Conservation (phyloP, 2,329 filamentous ascomycete genomes). For the Magnaporthiopsis rhizophila region DNA sequence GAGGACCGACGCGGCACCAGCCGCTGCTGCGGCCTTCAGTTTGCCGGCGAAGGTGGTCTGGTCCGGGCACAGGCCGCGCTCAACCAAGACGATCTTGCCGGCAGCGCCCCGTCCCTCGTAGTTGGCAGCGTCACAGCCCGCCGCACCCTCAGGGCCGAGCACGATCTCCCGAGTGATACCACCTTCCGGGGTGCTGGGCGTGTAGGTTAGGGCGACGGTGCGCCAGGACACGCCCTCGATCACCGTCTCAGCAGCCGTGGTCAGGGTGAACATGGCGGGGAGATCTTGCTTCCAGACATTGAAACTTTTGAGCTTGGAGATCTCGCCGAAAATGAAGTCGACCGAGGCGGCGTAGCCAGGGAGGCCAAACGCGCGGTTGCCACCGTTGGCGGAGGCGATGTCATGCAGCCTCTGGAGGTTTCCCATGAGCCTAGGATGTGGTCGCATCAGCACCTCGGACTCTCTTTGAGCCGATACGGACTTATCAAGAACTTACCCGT, state of each 20-base stretch:
- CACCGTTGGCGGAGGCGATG: constrained; percentile 5
- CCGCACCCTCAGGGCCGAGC: constrained; percentile 1
- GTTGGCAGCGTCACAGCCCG: constrained; percentile 5
- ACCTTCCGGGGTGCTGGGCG: constrained; percentile 4
- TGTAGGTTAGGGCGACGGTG: constrained; percentile 7
- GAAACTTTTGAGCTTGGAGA: constrained; percentile 8
- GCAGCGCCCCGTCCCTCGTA: constrained; percentile 3
- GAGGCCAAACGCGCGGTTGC: constrained; percentile 6
- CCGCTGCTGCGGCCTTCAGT: constrained; percentile 4
- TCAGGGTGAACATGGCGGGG: constrained; percentile 4
- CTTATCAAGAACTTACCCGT: not conserved
- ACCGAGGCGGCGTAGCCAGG: constrained; percentile 6
- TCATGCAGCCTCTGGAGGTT: constrained; percentile 6
- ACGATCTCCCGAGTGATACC: constrained; percentile 4
- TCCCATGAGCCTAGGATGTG: not conserved
- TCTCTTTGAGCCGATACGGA: not conserved
- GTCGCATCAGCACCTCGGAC: not conserved
- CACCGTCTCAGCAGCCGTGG: constrained; percentile 1
- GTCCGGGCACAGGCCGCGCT: constrained; percentile 6
- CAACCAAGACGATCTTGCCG: constrained; percentile 5
- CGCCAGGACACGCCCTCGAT: constrained; percentile 5
- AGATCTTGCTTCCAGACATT: constrained; percentile 5
- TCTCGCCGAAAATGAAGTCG: constrained; percentile 5
- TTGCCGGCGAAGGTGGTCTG: constrained; percentile 6
- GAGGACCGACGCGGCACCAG: constrained; percentile 5